Evolutionary conservation across 1,139 yeast species (phyloP).

Genomic region (Candida sp.): DNA sequence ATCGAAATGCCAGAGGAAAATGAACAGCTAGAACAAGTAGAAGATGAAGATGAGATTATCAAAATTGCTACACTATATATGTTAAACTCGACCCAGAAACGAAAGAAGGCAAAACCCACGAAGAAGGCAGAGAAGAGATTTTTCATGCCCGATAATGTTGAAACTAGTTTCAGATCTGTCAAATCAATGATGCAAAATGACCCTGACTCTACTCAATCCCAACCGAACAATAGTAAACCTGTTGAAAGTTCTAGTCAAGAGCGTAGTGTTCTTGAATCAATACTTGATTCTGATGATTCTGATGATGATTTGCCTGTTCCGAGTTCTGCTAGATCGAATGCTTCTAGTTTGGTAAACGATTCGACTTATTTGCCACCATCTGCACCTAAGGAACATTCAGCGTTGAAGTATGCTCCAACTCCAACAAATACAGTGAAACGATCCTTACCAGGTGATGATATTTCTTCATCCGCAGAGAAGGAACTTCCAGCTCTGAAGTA

Average conservation of each 20-base stretch:
- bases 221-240: background rate
- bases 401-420: background rate
- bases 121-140: conserved; percentile 37
- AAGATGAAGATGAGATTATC: conserved; percentile 69
- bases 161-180: conserved; percentile 65
- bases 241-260: background rate
- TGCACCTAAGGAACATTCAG: background rate
- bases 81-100: conserved; percentile 19
- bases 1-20: conserved; percentile 75
- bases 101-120: conserved; percentile 22
- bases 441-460: background rate
- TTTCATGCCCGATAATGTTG: conserved; percentile 79
- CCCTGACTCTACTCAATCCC: conserved; percentile 1
- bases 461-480: background rate
- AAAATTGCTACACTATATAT: conserved; percentile 54
- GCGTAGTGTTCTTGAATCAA: conserved; percentile 3
- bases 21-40: conserved; percentile 43
- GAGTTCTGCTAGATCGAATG: background rate
- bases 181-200: conserved; percentile 27
- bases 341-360: background rate
- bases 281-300: conserved; percentile 6
- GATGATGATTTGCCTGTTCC: conserved; percentile 1
- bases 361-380: background rate
- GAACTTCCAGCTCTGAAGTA: background rate
- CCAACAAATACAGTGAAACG: background rate